Evolutionary conservation across 257 asterid species (phyloP), one percentile per base, ranked within the genome.

Genomic region (Echites panduratus): DNA sequence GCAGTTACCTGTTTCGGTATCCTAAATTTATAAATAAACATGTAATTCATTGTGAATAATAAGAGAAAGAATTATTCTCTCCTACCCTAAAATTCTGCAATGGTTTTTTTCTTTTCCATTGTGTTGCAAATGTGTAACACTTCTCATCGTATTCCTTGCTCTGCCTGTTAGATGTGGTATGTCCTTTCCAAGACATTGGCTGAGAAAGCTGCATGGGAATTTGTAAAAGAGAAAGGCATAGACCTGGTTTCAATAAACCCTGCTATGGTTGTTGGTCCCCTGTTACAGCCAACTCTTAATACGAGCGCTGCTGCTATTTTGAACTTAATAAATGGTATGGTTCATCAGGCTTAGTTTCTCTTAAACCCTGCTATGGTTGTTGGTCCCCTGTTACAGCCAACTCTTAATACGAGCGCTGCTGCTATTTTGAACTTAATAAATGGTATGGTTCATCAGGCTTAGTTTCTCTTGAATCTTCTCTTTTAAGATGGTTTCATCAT

Each of bases 131-230:
- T 14, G 2, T 9, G 1, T 71, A 16, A 49, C 8, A 41, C 35
- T 45, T 20, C 48, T 44, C 58, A 38, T 56, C 57, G 3, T 43
- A 35, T 22, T 66, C 27, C 9, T 20, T 58, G n/a, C 65, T 16
- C 44, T 52, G 35, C 63, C 14, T 43, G 22, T 64, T 81, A 90
- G 97, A 76, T 75, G 69, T 90, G 96, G 96, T 90, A 90, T 66
- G 84, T 83, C 47, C 95, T 90, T 66, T 90, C 96, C 32, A 90
- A 90, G 77, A 88, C 93, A 50, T 75, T 90, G 84, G 95, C 96
- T 4, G 96, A 90, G 85, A 93, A 88, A 38, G 95, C 95, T 76
- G 96, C 93, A 1, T 90, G 95, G 93, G 84, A 88, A 79, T 90
- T 87, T 81, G 90, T 75, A 67, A 87, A 83, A 75, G 95, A 88